Conservation (phyloP, 1,139 yeast genomes). For the Suzukiozyma palmioleophila region DNA sequence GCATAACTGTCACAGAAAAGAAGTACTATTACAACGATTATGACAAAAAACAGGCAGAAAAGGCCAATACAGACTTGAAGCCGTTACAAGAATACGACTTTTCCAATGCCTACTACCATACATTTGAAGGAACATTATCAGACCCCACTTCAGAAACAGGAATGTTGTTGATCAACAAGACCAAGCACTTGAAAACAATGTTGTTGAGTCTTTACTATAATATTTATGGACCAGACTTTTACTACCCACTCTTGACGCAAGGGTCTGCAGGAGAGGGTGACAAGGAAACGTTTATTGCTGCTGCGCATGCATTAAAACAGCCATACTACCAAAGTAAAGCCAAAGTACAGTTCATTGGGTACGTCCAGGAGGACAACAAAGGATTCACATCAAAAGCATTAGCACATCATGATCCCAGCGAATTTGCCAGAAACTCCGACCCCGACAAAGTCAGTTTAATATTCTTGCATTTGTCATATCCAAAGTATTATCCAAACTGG, state of each 20-base stretch:
- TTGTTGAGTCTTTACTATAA: slow-evolving; percentile 55
- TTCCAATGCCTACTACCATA: slow-evolving; percentile 42
- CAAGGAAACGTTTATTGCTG: slow-evolving; percentile 64
- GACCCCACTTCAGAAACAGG: slow-evolving; percentile 66
- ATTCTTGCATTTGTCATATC: slow-evolving; percentile 63
- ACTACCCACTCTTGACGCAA: slow-evolving; percentile 59
- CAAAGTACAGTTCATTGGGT: slow-evolving; percentile 51
- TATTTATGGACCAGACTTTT: slow-evolving; percentile 54
- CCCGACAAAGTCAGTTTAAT: slow-evolving; percentile 21
- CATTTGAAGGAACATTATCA: slow-evolving; percentile 54
- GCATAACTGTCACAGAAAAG: slow-evolving; percentile 31
- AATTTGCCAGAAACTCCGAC: slow-evolving; percentile 13
- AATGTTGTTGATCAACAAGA: slow-evolving; percentile 53
- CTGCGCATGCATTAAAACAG: slow-evolving; percentile 47
- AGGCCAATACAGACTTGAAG: slow-evolving; percentile 17
- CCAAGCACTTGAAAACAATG: slow-evolving; percentile 46
- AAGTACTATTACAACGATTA: slow-evolving; percentile 32
- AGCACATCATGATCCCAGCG: slow-evolving; percentile 57
- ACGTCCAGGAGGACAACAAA: slow-evolving; percentile 29
- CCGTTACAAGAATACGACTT: slow-evolving; percentile 31
- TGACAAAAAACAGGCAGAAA: slow-evolving; percentile 24
- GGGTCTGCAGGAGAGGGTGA: slow-evolving; percentile 75
- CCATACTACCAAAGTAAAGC: slow-evolving; percentile 53
- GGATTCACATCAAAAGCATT: slow-evolving; percentile 50
- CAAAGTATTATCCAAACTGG: slow-evolving; percentile 54